Evolutionary conservation across 2,329 filamentous ascomycete species (phyloP), one percentile per base, ranked within the genome.

Genomic region (Paramyrothecium roridum): DNA sequence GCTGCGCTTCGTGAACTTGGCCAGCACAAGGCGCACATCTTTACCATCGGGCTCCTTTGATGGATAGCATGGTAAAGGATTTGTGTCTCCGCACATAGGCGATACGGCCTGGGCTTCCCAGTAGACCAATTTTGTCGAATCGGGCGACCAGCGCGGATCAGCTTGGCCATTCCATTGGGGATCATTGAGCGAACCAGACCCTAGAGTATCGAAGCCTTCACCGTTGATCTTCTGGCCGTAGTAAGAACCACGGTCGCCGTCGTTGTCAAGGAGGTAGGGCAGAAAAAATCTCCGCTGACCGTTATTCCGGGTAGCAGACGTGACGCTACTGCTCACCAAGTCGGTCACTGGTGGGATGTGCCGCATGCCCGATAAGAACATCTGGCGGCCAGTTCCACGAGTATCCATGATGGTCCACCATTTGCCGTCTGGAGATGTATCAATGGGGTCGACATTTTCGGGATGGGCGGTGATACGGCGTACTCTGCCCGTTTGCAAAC

Each of bases 111-210:
- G 61, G 2, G 63, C 64, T 58, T 80, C 73, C 62, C 64, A 77
- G 57, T 75, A 81, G 1, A 70, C 71, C 33, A 80, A 70, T 2
- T 65, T 59, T 0, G 75, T 79, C 4, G 71, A 70, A 56, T 80
- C 77, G 1, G 59, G 66, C 2, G 72, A 75, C 49, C 67, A 76
- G 2, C 61, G 65, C 2, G 75, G 78, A 59, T 80, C 78, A 4
- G 77, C 78, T 13, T 65, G 62, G 3, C 67, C 77, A 58, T 80
- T 80, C 78, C 78, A 80, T 22, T 77, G 68, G 0, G 76, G 72
- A 53, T 80, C 76, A 52, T 76, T 73, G n/a, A 75, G 55, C n/a
- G 37, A 17, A 4, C 37, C 37, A 52, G 62, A 70, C 1, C 73
- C 74, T 16, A 57, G 57, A 23, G 58, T 69, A 3, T 64, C 67